These are phyloP conservation scores for Aspergillus glaucus DNA, from an alignment of 2,329 filamentous ascomycete genomes.

Conservation along the genomic window DNA sequence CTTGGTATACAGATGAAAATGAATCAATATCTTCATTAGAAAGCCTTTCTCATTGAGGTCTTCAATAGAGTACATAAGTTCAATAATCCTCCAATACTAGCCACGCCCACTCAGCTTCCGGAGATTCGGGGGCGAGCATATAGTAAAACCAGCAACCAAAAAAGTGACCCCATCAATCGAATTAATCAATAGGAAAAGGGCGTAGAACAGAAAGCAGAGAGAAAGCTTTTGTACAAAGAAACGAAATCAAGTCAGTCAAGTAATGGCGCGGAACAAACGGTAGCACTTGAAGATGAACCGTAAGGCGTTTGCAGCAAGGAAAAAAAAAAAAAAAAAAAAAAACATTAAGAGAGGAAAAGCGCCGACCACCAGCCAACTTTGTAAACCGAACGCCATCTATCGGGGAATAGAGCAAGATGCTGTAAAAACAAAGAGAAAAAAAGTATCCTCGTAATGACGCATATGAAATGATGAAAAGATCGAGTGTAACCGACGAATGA, in stretches of 20 bases:
- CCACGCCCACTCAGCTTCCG: conserved; percentile 1
- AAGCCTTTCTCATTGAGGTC: conserved; percentile 13
- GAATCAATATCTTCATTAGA: neutral
- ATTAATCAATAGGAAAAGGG: conserved; percentile 3
- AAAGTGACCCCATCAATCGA: conserved; percentile 4
- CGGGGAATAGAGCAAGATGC: conserved; percentile 28
- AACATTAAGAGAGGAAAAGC: conserved; percentile 15
- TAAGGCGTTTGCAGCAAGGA: conserved; percentile 5
- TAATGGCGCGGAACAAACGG: conserved; percentile 6
- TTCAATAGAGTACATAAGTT: conserved; percentile 23
- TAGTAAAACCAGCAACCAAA: conserved; percentile 7
- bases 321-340: conserved; percentile 8
- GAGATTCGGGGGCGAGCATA: neutral
- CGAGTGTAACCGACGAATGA: conserved; percentile 13
- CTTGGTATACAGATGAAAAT: neutral
- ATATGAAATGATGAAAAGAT: conserved; percentile 25
- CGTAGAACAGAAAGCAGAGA: conserved; percentile 1
- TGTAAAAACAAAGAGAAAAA: conserved; percentile 17
- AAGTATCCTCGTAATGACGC: conserved; percentile 11
- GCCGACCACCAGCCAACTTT: conserved; percentile 27
- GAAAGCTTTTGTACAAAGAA: conserved; percentile 30
- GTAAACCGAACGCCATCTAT: conserved; percentile 37
- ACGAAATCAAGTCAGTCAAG: conserved; percentile 4
- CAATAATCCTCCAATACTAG: conserved; percentile 7
- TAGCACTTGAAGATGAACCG: conserved; percentile 7